A percentile compares a stretch with the other conserved stretches of the same genome.
These are phyloP conservation scores for Yamadazyma endophytica DNA, from an alignment of 805 yeast species.

Conservation along the genomic window DNA sequence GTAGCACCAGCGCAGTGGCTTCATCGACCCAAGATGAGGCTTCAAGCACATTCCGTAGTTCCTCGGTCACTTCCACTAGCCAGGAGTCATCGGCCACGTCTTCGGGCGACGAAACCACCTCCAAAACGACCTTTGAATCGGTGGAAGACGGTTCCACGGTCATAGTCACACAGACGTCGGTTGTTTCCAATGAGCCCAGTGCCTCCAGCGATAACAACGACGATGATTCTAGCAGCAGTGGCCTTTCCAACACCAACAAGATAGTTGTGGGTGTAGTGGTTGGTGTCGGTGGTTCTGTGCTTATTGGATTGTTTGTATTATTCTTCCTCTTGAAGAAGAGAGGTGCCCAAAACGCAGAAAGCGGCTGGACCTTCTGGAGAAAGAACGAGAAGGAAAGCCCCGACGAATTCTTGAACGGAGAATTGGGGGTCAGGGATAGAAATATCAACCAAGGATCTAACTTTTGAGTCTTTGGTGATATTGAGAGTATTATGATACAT, in stretches of 20 bases:
- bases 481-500: no score
- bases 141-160: slow-evolving; percentile 35
- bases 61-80: no score
- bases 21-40: no score
- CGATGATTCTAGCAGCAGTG: slow-evolving; percentile 17
- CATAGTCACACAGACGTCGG: slow-evolving; percentile 36
- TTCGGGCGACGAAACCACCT: no score
- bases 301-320: slow-evolving; percentile 30
- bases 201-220: slow-evolving; percentile 16
- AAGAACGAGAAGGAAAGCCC: slow-evolving; percentile 38
- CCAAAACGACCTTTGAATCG: slow-evolving; percentile 25
- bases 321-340: slow-evolving; percentile 34
- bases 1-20: no score
- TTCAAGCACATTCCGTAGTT: no score
- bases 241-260: slow-evolving; percentile 38
- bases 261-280: slow-evolving; percentile 46
- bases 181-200: slow-evolving; percentile 19
- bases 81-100: no score
- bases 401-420: slow-evolving; percentile 41
- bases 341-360: slow-evolving; percentile 22
- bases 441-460: slow-evolving; percentile 45
- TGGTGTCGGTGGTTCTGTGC: slow-evolving; percentile 42
- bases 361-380: slow-evolving; percentile 47
- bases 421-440: slow-evolving; percentile 45
- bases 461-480: no score